phyloP scores from a whole-genome alignment of 257 asterid species.

The Solanum chaucha region DNA sequence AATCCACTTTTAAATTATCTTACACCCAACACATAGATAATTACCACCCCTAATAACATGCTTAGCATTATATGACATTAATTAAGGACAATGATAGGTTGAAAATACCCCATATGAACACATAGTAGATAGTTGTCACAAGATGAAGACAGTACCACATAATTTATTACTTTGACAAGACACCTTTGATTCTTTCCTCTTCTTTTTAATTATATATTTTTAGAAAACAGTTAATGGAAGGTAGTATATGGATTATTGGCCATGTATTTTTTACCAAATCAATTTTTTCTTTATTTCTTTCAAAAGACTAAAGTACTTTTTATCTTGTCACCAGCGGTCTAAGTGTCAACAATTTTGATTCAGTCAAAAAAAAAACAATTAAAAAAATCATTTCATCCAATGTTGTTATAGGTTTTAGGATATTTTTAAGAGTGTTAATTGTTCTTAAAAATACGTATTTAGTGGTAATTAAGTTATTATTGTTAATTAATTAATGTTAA shows the following conservation, averaged over 20 bases:
- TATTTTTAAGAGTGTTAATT: background rate
- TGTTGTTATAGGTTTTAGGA: background rate
- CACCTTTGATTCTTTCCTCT: background rate
- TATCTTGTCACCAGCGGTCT: too few species aligned
- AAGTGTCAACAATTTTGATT: background rate
- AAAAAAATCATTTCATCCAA: too few species aligned
- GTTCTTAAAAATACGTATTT: too few species aligned
- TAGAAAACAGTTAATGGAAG: background rate
- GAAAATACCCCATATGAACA: background rate
- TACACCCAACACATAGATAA: background rate
- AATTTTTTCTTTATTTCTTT: too few species aligned
- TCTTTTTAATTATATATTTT: too few species aligned
- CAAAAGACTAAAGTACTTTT: too few species aligned
- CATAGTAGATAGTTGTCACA: background rate
- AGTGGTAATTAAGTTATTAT: too few species aligned
- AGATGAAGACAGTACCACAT: background rate
- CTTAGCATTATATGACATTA: background rate
- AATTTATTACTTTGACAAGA: background rate
- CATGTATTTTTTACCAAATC: background rate
- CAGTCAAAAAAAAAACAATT: too few species aligned
- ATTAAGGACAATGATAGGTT: background rate
- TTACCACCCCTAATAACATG: background rate
- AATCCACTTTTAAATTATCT: background rate
- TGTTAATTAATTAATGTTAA: too few species aligned
- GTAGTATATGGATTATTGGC: background rate